Evolutionary conservation across 306 rosid genomes (phyloP).

Genomic region (Cucurbita maxima): DNA sequence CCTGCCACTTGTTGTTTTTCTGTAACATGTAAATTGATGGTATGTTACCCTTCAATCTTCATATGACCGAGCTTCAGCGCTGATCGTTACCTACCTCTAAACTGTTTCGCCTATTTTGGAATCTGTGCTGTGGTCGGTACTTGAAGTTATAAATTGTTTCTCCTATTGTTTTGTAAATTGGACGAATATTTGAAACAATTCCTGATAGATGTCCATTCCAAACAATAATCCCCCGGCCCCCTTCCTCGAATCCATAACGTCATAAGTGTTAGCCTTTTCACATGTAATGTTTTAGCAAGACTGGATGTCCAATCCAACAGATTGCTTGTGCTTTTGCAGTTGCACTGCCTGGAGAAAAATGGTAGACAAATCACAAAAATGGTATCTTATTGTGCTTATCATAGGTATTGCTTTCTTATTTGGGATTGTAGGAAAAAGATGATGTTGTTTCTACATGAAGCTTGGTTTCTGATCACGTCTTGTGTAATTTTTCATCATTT

Average conservation of each 20-base stretch:
- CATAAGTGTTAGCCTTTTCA: background rate
- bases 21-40: background rate
- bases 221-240: background rate
- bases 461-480: background rate
- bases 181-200: background rate
- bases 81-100: background rate
- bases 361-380: constrained; percentile 83
- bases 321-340: constrained; percentile 38
- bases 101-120: background rate
- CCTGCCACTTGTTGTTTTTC: background rate
- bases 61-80: background rate
- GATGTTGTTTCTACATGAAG: background rate
- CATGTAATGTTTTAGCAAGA: background rate
- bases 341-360: constrained; percentile 89
- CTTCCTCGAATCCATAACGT: background rate
- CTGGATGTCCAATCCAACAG: constrained; percentile 3
- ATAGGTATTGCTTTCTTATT: constrained; percentile 51
- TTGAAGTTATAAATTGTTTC: background rate
- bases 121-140: background rate
- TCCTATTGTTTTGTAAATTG: background rate
- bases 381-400: constrained; percentile 95
- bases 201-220: background rate
- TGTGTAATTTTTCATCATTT: constrained; percentile 5
- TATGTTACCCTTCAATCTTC: background rate
- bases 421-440: background rate